Evolutionary conservation across 2,329 filamentous ascomycete species (phyloP).

Genomic region (Nemania serpens): DNA sequence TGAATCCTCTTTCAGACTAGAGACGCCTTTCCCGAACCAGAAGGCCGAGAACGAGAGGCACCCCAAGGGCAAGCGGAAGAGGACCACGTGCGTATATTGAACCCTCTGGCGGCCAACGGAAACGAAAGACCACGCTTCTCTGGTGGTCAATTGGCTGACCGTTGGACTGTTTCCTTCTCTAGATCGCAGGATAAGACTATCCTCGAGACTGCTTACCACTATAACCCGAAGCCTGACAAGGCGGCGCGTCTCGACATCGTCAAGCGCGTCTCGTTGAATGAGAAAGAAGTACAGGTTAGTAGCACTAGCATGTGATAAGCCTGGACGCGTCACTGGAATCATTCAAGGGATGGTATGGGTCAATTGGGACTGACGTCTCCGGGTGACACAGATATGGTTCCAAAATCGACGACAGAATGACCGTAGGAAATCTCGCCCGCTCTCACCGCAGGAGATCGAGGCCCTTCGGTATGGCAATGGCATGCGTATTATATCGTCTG

Average conservation of each 20-base stretch:
- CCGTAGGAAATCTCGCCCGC: constrained; percentile 82
- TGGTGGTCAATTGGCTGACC: constrained; percentile 19
- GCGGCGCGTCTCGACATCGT: constrained; percentile 83
- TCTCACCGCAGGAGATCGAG: constrained; percentile 76
- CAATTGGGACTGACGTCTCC: constrained; percentile 31
- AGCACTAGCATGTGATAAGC: not conserved
- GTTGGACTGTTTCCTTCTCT: constrained; percentile 20
- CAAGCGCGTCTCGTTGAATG: constrained; percentile 81
- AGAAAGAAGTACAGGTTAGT: constrained; percentile 95
- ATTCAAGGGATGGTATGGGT: constrained; percentile 5
- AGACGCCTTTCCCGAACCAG: constrained; percentile 38
- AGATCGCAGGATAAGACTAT: constrained; percentile 89
- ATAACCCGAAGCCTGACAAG: constrained; percentile 91
- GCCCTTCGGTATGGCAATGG: constrained; percentile 59
- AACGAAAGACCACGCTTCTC: not conserved
- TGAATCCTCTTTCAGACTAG: constrained; percentile 43
- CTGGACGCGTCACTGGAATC: constrained; percentile 2
- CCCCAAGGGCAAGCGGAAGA: constrained; percentile 65
- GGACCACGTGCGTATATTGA: constrained; percentile 60
- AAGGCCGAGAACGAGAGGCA: constrained; percentile 47
- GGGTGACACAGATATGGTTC: constrained; percentile 83
- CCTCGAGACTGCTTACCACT: constrained; percentile 82
- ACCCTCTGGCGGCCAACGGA: not conserved
- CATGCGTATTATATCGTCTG: constrained; percentile 57
- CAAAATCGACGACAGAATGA: constrained; percentile 95